These are phyloP conservation scores for Verticillium albo-atrum DNA, from an alignment of 2,329 filamentous ascomycete genomes.

Conservation along the genomic window DNA sequence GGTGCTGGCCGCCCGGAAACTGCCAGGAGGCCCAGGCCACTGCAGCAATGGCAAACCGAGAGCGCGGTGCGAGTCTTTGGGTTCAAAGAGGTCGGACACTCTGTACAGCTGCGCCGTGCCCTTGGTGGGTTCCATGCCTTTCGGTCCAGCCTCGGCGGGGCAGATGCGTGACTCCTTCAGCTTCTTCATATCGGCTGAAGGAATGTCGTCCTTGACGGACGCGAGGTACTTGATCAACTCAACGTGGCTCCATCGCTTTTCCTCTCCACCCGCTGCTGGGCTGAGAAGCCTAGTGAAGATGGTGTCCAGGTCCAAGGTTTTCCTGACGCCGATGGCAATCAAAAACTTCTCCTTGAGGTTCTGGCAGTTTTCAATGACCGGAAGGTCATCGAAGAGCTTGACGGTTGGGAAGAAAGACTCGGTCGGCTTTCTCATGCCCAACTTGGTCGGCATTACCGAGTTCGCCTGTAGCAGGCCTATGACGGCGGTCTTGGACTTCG, in stretches of 20 bases:
- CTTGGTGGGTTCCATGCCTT: slow-evolving; percentile 49
- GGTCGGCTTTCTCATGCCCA: slow-evolving; percentile 78
- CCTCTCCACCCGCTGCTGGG: slow-evolving; percentile 45
- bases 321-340: slow-evolving; percentile 77
- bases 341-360: slow-evolving; percentile 90
- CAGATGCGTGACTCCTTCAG: slow-evolving; percentile 77
- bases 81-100: slow-evolving; percentile 77
- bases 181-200: slow-evolving; percentile 71
- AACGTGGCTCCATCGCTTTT: slow-evolving; percentile 80
- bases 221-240: slow-evolving; percentile 93
- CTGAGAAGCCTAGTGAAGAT: slow-evolving; percentile 84
- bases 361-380: slow-evolving; percentile 70
- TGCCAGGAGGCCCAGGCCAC: slow-evolving; percentile 67
- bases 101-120: slow-evolving; percentile 57
- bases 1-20: slow-evolving; percentile 56
- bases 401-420: slow-evolving; percentile 94
- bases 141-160: slow-evolving; percentile 64
- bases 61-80: slow-evolving; percentile 63
- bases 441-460: slow-evolving; percentile 82
- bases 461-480: slow-evolving; percentile 59
- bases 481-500: slow-evolving; percentile 61
- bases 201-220: slow-evolving; percentile 87
- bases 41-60: slow-evolving; percentile 73
- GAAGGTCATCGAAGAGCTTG: slow-evolving; percentile 89
- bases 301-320: slow-evolving; percentile 90